Evolutionary conservation across 176 grass and related monocot genomes (phyloP), one percentile per base, ranked within the genome.

Genomic region (Carex scoparia): DNA sequence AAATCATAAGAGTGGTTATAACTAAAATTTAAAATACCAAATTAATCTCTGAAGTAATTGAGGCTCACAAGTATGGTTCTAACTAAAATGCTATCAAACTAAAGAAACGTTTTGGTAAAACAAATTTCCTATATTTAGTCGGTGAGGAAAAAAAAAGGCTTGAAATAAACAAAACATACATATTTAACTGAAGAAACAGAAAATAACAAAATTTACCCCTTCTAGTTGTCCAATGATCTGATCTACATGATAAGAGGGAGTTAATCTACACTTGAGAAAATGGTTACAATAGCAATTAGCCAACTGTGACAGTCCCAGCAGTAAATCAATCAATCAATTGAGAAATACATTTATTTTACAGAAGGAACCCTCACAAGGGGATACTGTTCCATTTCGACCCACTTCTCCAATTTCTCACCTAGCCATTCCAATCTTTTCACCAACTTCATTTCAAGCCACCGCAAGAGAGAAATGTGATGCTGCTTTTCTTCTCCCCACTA

Each of bases 321-420:
- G 42, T 68, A 55, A 83, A 83, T 65, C 62, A 66, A 66, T 51
- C 61, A 83, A 83, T 83, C 38, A 83, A 83, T 53, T 83, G 11
- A 68, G 38, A 83, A 19, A 81, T 81, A 69, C 19, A 83, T 51
- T 83, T 83, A 83, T 83, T 83, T 83, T 83, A 83, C 81, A 83
- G 68, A 83, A 83, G 38, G 61, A 83, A 65, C 44, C 42, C 18
- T 67, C 68, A 30, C 81, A 83, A 64, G 31, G 18, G 42, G 40
- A 28, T 13, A 83, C 14, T 69, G 61, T 81, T 81, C 60, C 60
- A 61, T 58, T 81, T 64, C 35, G 60, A 81, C 23, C 38, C 33
- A 81, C 33, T 46, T 62, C 16, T n/a, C 57, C 58, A 64, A 64
- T 27, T 64, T 81, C 60, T 81, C 60, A 63, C 58, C 58, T 27